A percentile compares a stretch with the other conserved stretches of the same genome.
phyloP scores from a whole-genome alignment of 2,329 filamentous ascomycete genomes.

The Microsporum canis region DNA sequence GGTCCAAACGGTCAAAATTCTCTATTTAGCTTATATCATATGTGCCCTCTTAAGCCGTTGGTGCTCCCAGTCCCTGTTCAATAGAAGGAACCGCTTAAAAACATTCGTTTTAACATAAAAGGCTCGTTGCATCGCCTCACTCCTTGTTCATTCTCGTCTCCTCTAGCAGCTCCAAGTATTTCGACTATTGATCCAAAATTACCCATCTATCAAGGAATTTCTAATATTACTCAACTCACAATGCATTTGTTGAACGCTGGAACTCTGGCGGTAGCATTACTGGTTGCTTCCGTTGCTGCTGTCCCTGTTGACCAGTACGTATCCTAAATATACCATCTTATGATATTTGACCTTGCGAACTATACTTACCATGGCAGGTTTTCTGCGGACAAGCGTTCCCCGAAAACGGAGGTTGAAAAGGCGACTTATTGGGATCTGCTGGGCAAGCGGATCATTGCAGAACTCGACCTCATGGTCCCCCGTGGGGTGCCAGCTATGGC shows the following conservation, averaged over 20 bases:
- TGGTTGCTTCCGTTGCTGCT: not conserved
- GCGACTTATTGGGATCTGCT: not conserved
- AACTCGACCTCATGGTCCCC: not conserved
- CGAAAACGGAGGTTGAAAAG: not conserved
- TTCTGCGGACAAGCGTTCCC: not conserved
- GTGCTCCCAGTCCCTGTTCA: no score
- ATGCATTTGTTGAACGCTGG: not conserved
- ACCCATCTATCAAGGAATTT: not conserved
- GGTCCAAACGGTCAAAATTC: not conserved
- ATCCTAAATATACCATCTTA: not conserved
- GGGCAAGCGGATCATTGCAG: not conserved
- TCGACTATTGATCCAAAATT: not conserved
- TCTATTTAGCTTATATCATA: not conserved
- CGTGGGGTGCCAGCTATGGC: not conserved
- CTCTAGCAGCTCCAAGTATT: not conserved
- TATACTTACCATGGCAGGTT: not conserved
- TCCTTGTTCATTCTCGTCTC: not conserved
- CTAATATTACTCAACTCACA: not conserved
- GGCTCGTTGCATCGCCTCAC: not conserved
- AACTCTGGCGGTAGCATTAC: constrained; percentile 1
- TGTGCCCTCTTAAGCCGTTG: not conserved
- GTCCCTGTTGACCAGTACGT: not conserved
- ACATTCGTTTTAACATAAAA: not conserved
- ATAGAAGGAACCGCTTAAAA: not conserved
- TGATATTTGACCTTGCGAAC: no score